Conservation (phyloP, 495 filamentous ascomycete genomes). For the Podospora bellae-mahoneyi region DNA sequence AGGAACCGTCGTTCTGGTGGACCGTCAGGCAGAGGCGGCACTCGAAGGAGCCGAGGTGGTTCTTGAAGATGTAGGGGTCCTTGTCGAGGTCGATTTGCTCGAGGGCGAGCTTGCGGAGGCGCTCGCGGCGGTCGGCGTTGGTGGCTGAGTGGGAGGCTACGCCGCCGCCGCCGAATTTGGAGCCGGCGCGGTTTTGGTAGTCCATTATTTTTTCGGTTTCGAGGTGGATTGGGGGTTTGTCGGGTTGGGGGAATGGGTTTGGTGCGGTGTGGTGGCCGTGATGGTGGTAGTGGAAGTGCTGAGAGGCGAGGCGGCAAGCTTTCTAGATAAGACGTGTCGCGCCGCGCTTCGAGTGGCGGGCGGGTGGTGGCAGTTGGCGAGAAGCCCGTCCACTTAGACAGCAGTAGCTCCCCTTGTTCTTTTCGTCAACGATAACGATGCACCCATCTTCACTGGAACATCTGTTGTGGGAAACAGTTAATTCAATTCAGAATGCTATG, state of each 20-base stretch:
- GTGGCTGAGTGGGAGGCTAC: constrained; percentile 89
- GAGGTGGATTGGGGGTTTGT: not conserved
- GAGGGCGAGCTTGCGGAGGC: constrained; percentile 93
- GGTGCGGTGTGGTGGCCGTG: not conserved
- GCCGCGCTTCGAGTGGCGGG: not conserved
- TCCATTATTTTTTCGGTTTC: constrained; percentile 44
- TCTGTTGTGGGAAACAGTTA: not conserved
- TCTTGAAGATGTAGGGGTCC: constrained; percentile 99
- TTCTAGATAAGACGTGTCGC: not conserved
- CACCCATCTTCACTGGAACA: too few species aligned
- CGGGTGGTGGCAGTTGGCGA: not conserved
- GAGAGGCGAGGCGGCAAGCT: not conserved
- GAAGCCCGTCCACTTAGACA: not conserved
- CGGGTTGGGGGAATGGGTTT: not conserved
- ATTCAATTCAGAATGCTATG: not conserved
- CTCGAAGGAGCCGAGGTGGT: constrained; percentile 97
- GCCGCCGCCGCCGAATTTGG: constrained; percentile 96
- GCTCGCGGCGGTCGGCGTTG: constrained; percentile 95
- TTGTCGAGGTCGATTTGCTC: constrained; percentile 99
- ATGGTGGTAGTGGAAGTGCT: constrained; percentile 7
- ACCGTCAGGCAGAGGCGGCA: constrained; percentile 96
- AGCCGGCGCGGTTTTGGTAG: constrained; percentile 88
- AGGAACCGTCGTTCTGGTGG: constrained; percentile 99
- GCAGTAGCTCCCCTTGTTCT: not conserved
- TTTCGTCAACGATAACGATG: not conserved